Evolutionary conservation across 2,329 filamentous ascomycete species (phyloP), one percentile per base, ranked within the genome.

Genomic region (Colletotrichum falcatum): DNA sequence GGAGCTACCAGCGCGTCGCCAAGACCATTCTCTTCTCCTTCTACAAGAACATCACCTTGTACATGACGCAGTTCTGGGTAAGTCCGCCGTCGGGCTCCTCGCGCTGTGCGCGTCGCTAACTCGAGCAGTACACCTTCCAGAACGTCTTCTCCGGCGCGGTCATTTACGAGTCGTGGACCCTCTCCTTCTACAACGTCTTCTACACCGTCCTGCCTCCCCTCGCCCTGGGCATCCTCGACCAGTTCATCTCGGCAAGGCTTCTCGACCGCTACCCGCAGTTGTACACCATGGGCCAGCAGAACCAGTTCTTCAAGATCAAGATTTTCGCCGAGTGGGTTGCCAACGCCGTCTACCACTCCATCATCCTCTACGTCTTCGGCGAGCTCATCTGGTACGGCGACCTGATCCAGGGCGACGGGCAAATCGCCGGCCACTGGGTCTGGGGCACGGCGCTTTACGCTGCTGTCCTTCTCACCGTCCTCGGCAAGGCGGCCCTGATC

Each of bases 51-150:
- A 98, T 98, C 75, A 92, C 95, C 26, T 86, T 99, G 72, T 99
- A 98, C 83, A 95, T 99, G 92, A 99, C 97, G 71, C 97, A 99
- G 79, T 99, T 99, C 80, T 99, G 97, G 94, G 92, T 94, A 86
- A 84, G 91, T 85, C 46, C 28, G 20, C 42, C 48, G 30, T 20
- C n/a, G 28, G 5, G 12, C 33, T 20, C 12, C 18, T 5, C 49
- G 44, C 28, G 48, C n/a, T 18, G 30, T n/a, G 4, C 1, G 46
- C 26, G 35, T 58, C 65, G 67, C 76, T 78, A 73, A 78, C 80
- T 58, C 12, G 37, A 72, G 1, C 70, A 95, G 93, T 98, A 96
- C 82, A 94, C 94, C 0, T 99, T 99, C 85, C 94, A 97, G 88
- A 99, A 99, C 81, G 93, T 94, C 74, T 99, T 98, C 82, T 98